Percentiles rank a stretch among this genome's conserved stretches.
Evolutionary conservation across 306 rosid genomes (phyloP).

Genomic region (Lithocarpus polystachyus): DNA sequence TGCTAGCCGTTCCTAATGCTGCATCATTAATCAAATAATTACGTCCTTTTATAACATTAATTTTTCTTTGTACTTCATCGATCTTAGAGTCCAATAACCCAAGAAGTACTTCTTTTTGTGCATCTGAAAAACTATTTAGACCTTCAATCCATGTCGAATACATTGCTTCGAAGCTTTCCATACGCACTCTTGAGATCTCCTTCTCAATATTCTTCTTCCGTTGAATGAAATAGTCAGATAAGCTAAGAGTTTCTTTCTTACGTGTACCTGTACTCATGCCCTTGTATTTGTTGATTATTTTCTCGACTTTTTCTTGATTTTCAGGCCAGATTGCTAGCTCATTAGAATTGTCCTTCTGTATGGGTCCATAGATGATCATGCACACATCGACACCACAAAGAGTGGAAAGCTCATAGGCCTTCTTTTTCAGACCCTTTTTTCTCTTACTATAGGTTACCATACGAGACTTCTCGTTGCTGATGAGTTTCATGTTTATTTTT

Average conservation of each 20-base stretch:
- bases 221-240: not conserved
- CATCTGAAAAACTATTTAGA: not conserved
- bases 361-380: not conserved
- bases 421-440: constrained; percentile 5
- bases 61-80: not conserved
- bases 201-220: constrained; percentile 6
- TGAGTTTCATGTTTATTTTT: not conserved
- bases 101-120: not conserved
- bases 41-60: not conserved
- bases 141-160: constrained; percentile 19
- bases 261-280: not conserved
- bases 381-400: constrained; percentile 8
- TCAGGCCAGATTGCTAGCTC: constrained; percentile 9
- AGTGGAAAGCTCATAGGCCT: not conserved
- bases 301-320: not conserved
- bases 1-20: no score
- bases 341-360: not conserved
- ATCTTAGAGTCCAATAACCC: constrained; percentile 3
- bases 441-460: not conserved
- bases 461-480: constrained; percentile 1
- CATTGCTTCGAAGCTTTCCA: not conserved
- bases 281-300: not conserved
- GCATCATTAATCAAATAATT: not conserved
- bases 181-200: constrained; percentile 1
- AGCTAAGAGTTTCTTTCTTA: not conserved